Base-by-base conservation (phyloP, 2,329 filamentous ascomycete species). In the Tricladium varicosporioides region DNA sequence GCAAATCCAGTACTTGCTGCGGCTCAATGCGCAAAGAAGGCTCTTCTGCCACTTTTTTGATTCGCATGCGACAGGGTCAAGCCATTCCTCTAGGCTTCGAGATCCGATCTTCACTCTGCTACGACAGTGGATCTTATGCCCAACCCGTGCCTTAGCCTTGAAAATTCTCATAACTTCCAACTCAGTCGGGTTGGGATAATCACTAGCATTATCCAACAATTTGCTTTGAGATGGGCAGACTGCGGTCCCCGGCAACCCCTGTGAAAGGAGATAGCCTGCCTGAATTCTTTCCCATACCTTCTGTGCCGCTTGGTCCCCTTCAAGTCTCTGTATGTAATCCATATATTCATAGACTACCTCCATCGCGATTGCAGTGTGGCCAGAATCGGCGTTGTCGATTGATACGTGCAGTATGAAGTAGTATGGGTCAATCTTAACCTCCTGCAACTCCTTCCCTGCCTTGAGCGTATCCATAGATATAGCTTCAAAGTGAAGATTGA, bases 351-450 rank as follows among this genome's bases (percentile, higher is more conserved):
- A 62, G 9, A 74, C 74, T 14, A 71, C 70, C 18, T 71, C 62
- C 54, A 72, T 65, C 1, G 77, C 76, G 73, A 81, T 80, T 2
- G 75, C 75, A 11, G 75, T 70, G 63, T 81, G 79, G 0, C 79
- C 78, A 0, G 73, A 76, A 57, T 79, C 69, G 4, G 71, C 69
- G 61, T 80, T 81, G 61, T 81, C 79, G 50, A 81, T 80, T 0
- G 75, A 72, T 43, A 80, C 69, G 64, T 81, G 78, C 3, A 82
- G 67, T n/a, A 74, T 63, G 61, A 80, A 82, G 62, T 80, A 81
- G 43, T 76, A 76, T 0, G 73, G 64, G 54, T 78, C 69, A 8
- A 81, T 58, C 5, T 67, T 65, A 18, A 81, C 55, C 59, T 78
- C 77, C 13, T 65, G 67, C 19, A 80, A 66, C 63, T 81, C 78